Evolutionary conservation across 2,329 filamentous ascomycete genomes (phyloP).

Genomic region (Anisogramma anomala): DNA sequence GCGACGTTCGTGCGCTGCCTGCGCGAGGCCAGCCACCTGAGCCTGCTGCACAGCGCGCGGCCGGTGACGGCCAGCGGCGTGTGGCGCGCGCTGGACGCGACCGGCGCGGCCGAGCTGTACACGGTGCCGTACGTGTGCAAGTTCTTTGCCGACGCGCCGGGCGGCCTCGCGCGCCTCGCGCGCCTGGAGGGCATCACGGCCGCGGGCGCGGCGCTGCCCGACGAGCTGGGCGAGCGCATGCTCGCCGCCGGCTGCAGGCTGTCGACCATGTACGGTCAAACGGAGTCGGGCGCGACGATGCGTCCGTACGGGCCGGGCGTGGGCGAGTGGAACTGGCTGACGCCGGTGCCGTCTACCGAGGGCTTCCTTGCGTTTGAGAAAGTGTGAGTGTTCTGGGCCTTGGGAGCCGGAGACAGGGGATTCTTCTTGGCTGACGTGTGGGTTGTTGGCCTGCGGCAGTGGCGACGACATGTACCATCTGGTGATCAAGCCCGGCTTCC

Average conservation of each 20-base stretch:
- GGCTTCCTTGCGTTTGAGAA: slow-evolving; percentile 1
- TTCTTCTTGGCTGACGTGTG: background rate
- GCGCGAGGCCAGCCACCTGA: background rate
- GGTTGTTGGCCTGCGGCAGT: background rate
- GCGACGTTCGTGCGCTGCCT: background rate
- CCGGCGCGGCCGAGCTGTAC: background rate
- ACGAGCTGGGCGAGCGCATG: background rate
- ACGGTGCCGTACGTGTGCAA: slow-evolving; percentile 3
- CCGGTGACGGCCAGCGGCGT: slow-evolving; percentile 1
- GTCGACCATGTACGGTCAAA: background rate
- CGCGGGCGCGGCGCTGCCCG: slow-evolving; percentile 1
- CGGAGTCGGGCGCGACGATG: slow-evolving; percentile 2
- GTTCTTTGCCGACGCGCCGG: slow-evolving; percentile 1
- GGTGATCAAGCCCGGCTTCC: background rate
- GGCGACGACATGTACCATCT: slow-evolving; percentile 3
- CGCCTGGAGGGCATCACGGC: background rate
- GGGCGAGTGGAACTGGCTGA: slow-evolving; percentile 1
- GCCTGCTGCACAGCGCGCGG: background rate
- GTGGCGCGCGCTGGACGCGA: slow-evolving; percentile 2
- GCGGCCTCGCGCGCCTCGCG: background rate
- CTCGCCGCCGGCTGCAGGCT: background rate
- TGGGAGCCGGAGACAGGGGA: too few species aligned
- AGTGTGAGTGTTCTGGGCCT: background rate
- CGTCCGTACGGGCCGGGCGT: background rate
- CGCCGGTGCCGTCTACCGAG: background rate